Conservation (phyloP, 108 stramenopile species). For the Pinguiococcus pyrenoidosus region DNA sequence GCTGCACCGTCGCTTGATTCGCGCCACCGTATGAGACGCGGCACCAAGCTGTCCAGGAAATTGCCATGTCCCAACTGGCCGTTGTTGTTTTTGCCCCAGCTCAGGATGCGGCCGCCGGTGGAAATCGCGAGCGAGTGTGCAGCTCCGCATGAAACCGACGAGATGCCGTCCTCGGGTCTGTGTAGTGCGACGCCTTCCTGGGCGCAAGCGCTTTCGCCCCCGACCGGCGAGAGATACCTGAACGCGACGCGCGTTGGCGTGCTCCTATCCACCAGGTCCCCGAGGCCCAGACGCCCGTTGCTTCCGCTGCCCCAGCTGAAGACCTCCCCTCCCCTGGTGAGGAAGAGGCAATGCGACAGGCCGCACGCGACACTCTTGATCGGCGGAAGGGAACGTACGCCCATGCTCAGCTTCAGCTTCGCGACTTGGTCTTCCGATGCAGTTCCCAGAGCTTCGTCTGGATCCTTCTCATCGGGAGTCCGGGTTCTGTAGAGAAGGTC, state of each 20-base stretch:
- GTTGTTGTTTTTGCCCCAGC: constrained; percentile 28
- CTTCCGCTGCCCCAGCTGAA: constrained; percentile 28
- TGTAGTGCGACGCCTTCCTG: neutral
- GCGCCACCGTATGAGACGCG: constrained; percentile 12
- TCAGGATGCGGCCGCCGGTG: constrained; percentile 8
- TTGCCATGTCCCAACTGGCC: constrained; percentile 26
- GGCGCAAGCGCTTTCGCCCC: constrained; percentile 1
- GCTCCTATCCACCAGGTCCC: constrained; percentile 16
- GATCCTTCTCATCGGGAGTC: no score
- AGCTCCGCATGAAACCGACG: constrained; percentile 22
- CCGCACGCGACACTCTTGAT: constrained; percentile 33
- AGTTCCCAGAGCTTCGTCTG: no score
- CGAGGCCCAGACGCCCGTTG: constrained; percentile 33
- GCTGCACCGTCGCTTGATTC: neutral
- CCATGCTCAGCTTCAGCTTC: no score
- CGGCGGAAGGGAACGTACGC: neutral
- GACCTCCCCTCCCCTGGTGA: constrained; percentile 7
- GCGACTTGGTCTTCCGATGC: no score
- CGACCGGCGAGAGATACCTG: no score
- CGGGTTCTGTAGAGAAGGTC: no score
- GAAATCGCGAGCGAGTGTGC: constrained; percentile 28
- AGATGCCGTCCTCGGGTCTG: constrained; percentile 10
- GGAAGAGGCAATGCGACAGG: constrained; percentile 18
- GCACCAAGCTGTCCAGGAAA: neutral
- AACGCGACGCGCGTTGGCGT: no score